Evolutionary conservation across 2,329 filamentous ascomycete species (phyloP), one percentile per base, ranked within the genome.

Genomic region (Fusarium lateritium): DNA sequence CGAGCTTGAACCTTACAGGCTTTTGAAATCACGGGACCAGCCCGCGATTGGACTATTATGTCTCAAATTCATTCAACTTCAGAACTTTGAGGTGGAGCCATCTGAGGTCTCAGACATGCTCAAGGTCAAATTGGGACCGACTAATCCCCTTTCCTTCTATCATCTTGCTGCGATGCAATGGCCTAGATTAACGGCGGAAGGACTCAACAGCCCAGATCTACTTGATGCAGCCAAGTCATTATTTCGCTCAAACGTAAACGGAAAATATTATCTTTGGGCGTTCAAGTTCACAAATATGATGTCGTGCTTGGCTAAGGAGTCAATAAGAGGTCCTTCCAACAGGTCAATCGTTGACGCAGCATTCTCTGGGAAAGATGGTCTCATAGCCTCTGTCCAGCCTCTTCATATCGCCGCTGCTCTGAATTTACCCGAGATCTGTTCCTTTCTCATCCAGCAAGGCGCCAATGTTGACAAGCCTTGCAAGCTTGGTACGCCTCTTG

Each of bases 1-100:
- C 15, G 3, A 2, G 1, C 19, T 50, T 5, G 7, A 15, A 4
- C 2, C 21, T 0, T 50, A 50, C 46, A 21, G 3, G 7, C 19
- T 50, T 0, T 50, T 33, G 0, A n/a, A n/a, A 6, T 1, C 10
- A 4, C 11, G 3, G 0, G 22, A 26, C 14, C 17, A 14, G 4
- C 22, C 46, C 1, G 6, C 8, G 0, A 2, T 50, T 2, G 46
- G 21, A 3, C 2, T 50, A 1, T 0, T 26, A 2, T 50, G 46
- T 15, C 46, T 50, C 4, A 50, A n/a, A n/a, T 39, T 50, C 11
- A 6, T 50, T 9, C 46, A 50, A 10, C 21, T 50, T 0, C 8
- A 19, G 5, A 39, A 28, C 1, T 26, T 50, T 6, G 21, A 49
- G 5, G 10, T 46, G 1, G 5, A 26, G 13, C 7, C 17, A 5